A percentile compares a stretch with the other conserved stretches of the same genome.
Conservation (phyloP, 2,329 filamentous ascomycete species). For the Neonectria neomacrospora region DNA sequence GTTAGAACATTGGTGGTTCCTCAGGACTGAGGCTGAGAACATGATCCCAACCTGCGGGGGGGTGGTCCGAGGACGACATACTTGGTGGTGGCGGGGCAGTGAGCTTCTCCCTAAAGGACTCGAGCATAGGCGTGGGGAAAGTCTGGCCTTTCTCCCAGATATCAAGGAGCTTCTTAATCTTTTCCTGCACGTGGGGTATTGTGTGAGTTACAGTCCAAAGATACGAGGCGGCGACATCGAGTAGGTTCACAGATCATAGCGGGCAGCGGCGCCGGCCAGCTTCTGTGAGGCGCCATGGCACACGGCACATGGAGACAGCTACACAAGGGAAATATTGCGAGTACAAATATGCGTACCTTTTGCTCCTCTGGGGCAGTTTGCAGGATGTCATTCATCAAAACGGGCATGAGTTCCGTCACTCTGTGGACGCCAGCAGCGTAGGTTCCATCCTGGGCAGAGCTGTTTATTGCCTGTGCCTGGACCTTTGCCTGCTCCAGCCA, state of each 20-base stretch:
- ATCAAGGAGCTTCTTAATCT: constrained; percentile 91
- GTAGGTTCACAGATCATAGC: constrained; percentile 34
- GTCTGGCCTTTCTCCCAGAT: constrained; percentile 98
- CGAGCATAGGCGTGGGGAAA: constrained; percentile 83
- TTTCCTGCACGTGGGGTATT: constrained; percentile 75
- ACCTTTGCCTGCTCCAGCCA: constrained; percentile 97
- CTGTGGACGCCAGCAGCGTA: constrained; percentile 95
- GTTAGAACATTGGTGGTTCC: constrained; percentile 52
- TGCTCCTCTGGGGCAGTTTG: constrained; percentile 89
- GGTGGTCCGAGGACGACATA: constrained; percentile 60
- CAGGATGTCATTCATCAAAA: constrained; percentile 95
- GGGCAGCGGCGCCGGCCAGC: constrained; percentile 20
- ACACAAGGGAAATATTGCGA: constrained; percentile 37
- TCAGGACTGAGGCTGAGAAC: constrained; percentile 1
- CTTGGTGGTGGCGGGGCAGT: constrained; percentile 69
- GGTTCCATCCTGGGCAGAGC: constrained; percentile 86
- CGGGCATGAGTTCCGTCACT: constrained; percentile 94
- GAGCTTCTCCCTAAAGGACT: constrained; percentile 84
- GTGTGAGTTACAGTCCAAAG: constrained; percentile 53
- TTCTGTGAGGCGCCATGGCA: constrained; percentile 30
- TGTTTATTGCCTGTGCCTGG: constrained; percentile 83
- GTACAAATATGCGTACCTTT: constrained; percentile 79
- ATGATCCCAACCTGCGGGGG: constrained; percentile 3
- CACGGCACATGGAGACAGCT: constrained; percentile 34
- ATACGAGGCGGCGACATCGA: constrained; percentile 25